A percentile compares a stretch with the other conserved stretches of the same genome.
These are phyloP conservation scores for Penicillium sp. DNA, from an alignment of 2,329 filamentous ascomycete species.

Conservation along the genomic window DNA sequence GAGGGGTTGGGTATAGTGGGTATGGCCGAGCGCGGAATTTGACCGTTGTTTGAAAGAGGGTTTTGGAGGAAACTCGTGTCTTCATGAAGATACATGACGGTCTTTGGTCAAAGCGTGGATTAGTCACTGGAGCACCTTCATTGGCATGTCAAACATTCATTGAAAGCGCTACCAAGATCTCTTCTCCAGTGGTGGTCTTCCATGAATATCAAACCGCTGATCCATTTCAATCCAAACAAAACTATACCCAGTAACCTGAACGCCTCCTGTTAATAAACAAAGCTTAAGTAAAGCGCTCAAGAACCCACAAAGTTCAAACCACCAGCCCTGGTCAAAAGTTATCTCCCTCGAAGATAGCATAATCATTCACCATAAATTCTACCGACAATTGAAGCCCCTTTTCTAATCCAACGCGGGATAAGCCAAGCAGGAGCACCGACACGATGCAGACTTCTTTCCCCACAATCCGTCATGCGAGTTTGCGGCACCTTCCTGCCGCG, in stretches of 20 bases:
- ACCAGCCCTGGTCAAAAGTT: not conserved
- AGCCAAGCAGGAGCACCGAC: not conserved
- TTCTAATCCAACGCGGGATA: not conserved
- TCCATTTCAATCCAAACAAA: too few species aligned
- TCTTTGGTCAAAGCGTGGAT: not conserved
- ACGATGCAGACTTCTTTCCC: not conserved
- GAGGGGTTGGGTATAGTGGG: constrained; percentile 62
- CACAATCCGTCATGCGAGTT: not conserved
- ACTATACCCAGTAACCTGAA: too few species aligned
- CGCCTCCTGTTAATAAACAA: not conserved
- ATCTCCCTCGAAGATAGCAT: not conserved
- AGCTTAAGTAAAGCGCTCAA: not conserved
- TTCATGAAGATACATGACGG: not conserved
- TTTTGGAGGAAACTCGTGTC: not conserved
- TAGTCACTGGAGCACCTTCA: too few species aligned
- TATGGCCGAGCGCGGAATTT: constrained; percentile 57
- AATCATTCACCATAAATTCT: not conserved
- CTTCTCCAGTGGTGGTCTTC: too few species aligned
- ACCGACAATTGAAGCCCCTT: not conserved
- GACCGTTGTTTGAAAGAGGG: constrained; percentile 36
- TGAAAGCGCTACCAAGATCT: too few species aligned
- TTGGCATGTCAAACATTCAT: too few species aligned
- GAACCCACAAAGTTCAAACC: not conserved
- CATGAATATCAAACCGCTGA: too few species aligned
- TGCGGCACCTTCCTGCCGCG: not conserved